Conservation (phyloP, 345 rosid species). For the Erodium maritimum region DNA sequence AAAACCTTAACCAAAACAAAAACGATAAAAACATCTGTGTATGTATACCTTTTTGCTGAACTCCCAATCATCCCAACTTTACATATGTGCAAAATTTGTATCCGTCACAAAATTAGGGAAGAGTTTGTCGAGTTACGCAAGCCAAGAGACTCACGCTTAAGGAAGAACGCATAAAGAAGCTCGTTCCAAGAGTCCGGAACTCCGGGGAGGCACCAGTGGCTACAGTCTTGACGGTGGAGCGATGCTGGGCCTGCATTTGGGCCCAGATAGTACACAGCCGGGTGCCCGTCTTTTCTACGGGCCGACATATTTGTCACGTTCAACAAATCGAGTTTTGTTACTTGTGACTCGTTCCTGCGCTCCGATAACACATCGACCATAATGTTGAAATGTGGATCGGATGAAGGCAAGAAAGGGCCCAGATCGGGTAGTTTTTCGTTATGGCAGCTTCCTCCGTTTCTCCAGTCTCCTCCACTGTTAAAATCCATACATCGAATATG, state of each 20-base stretch:
- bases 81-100: no score
- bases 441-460: conserved; percentile 72
- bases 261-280: conserved; percentile 60
- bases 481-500: neutral
- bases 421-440: conserved; percentile 72
- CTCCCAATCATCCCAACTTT: no score
- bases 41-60: no score
- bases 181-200: conserved; percentile 94
- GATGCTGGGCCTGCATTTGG: conserved; percentile 45
- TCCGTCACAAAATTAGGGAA: neutral
- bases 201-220: conserved; percentile 97
- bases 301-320: conserved; percentile 62
- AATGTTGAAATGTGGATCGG: conserved; percentile 35
- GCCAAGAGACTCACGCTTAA: conserved; percentile 23
- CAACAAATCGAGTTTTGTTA: conserved; percentile 30
- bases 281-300: conserved; percentile 73
- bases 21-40: no score
- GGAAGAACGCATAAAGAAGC: conserved; percentile 49
- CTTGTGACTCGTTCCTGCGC: conserved; percentile 17
- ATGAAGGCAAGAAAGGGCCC: conserved; percentile 34
- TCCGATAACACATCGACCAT: conserved; percentile 30
- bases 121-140: neutral
- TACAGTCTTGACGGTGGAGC: conserved; percentile 69
- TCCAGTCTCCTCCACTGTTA: conserved; percentile 91
- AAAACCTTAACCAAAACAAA: no score